These are phyloP conservation scores for Xylariaceae sp. DNA, from an alignment of 2,329 filamentous ascomycete species.

Conservation along the genomic window DNA sequence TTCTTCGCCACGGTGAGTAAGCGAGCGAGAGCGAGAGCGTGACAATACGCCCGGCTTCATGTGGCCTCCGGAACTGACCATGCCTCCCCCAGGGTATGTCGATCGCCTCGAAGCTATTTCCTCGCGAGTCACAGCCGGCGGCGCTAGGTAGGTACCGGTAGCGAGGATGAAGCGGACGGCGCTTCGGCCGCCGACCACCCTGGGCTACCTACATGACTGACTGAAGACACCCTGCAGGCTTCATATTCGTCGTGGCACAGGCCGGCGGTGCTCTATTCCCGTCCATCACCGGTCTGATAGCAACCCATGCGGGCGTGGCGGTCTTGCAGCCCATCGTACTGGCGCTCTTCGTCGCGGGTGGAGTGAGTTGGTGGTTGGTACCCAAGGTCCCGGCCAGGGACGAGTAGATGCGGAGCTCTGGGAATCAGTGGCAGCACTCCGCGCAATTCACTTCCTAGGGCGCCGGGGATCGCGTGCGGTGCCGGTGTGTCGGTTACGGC, in stretches of 20 bases:
- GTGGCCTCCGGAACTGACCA: neutral
- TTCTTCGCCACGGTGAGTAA: slow-evolving; percentile 44
- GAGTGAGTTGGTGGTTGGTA: slow-evolving; percentile 34
- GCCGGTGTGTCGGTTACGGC: no score
- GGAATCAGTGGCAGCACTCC: no score
- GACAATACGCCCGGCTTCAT: no score
- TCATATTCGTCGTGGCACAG: slow-evolving; percentile 45
- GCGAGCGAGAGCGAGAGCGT: no score
- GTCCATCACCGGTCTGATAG: slow-evolving; percentile 41
- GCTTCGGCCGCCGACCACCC: no score
- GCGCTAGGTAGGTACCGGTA: slow-evolving; percentile 39
- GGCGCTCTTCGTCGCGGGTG: slow-evolving; percentile 34
- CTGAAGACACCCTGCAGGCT: slow-evolving; percentile 16
- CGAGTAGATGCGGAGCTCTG: slow-evolving; percentile 14
- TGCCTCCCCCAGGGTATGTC: slow-evolving; percentile 35
- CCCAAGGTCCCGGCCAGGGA: slow-evolving; percentile 17
- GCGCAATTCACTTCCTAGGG: no score
- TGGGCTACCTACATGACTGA: no score
- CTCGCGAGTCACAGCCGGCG: slow-evolving; percentile 36
- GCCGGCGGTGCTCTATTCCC: slow-evolving; percentile 45
- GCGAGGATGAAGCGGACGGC: no score
- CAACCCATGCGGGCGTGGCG: slow-evolving; percentile 33
- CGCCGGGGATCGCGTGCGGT: no score
- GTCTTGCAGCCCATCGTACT: slow-evolving; percentile 41
- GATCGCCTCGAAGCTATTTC: slow-evolving; percentile 42